Conservation (phyloP, 495 filamentous ascomycete species). For the Delitschia confertaspora region DNA sequence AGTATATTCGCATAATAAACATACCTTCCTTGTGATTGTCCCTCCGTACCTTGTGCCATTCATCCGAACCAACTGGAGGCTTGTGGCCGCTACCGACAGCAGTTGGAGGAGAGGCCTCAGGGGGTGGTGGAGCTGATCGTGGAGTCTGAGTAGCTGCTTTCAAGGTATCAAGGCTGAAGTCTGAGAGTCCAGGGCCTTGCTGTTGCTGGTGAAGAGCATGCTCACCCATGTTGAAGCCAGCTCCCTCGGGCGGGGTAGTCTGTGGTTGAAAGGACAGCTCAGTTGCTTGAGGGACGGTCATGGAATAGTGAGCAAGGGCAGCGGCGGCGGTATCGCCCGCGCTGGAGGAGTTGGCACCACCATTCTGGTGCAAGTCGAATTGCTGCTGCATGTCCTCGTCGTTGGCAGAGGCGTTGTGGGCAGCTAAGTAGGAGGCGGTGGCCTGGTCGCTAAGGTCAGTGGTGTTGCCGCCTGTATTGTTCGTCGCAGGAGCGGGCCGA, state of each 20-base stretch:
- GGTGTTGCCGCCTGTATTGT: slow-evolving; percentile 3
- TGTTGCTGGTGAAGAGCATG: slow-evolving; percentile 21
- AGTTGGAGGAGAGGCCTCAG: slow-evolving; percentile 39
- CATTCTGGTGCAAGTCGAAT: slow-evolving; percentile 28
- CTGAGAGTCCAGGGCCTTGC: slow-evolving; percentile 26
- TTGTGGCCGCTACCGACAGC: slow-evolving; percentile 49
- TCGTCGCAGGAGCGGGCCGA: slow-evolving; percentile 26
- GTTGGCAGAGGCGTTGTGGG: slow-evolving; percentile 27
- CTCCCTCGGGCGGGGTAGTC: slow-evolving; percentile 27
- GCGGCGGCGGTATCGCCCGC: slow-evolving; percentile 56
- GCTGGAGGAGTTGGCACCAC: slow-evolving; percentile 18
- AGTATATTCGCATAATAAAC: slow-evolving; percentile 22
- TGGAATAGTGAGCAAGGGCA: slow-evolving; percentile 57
- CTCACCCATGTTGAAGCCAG: slow-evolving; percentile 33
- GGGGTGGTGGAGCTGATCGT: slow-evolving; percentile 34
- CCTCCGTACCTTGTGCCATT: slow-evolving; percentile 95
- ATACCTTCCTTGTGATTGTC: slow-evolving; percentile 99
- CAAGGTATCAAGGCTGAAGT: slow-evolving; percentile 28
- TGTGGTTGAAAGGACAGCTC: slow-evolving; percentile 54
- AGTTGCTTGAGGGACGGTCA: slow-evolving; percentile 63
- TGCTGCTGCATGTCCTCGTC: slow-evolving; percentile 29
- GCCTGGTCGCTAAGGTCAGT: slow-evolving; percentile 25
- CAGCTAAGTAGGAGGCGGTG: slow-evolving; percentile 23
- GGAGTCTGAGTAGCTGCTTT: slow-evolving; percentile 22
- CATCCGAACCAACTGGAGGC: slow-evolving; percentile 86